These are phyloP conservation scores for carrot (Daucus carota) DNA, from an alignment of 129 eudicot species.

Conservation along the genomic window DNA sequence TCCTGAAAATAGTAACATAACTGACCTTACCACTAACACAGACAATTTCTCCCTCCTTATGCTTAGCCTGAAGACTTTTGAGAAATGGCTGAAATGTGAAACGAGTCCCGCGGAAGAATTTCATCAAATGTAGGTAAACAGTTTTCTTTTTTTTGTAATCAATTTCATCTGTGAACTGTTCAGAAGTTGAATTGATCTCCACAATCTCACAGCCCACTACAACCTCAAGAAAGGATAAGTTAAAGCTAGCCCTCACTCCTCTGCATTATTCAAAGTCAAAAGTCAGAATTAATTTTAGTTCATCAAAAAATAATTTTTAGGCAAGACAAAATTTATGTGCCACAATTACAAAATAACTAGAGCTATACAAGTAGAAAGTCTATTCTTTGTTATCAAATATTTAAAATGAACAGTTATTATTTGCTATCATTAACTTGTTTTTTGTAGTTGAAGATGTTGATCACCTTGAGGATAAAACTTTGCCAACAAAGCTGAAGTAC, in stretches of 20 bases:
- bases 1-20: conserved; percentile 8
- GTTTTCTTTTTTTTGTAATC: conserved; percentile 42
- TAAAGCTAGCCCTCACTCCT: conserved; percentile 66
- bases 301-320: background rate
- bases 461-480: conserved; percentile 78
- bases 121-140: conserved; percentile 77
- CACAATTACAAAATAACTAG: background rate
- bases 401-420: background rate
- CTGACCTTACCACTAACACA: conserved; percentile 98
- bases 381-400: background rate
- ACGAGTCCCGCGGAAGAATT: conserved; percentile 80
- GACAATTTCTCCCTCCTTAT: conserved; percentile 69
- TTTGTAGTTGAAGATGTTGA: background rate
- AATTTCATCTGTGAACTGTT: conserved; percentile 26
- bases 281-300: background rate
- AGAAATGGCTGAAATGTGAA: conserved; percentile 65
- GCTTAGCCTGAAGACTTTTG: conserved; percentile 53
- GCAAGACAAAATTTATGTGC: background rate
- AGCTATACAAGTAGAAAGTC: background rate
- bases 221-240: conserved; percentile 77
- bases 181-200: conserved; percentile 38
- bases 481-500: conserved; percentile 84
- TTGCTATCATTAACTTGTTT: background rate
- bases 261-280: conserved; percentile 35
- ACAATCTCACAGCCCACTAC: conserved; percentile 74